Conservation (phyloP, 257 asterid genomes). For the Nicotiana noctiflora region DNA sequence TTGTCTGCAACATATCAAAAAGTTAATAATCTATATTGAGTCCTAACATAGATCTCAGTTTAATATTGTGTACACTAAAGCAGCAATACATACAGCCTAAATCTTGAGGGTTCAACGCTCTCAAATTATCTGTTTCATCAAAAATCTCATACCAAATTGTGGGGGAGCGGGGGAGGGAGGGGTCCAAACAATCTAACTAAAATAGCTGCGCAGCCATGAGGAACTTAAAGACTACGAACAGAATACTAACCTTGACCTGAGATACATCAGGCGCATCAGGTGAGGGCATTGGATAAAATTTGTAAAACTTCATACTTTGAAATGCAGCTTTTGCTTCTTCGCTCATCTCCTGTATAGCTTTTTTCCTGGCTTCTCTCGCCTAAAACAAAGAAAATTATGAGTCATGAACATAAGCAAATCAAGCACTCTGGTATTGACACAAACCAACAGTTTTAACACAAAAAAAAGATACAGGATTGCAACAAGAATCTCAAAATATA, state of each 20-base stretch:
- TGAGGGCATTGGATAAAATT: conserved; percentile 76
- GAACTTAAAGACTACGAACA: background rate
- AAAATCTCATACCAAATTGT: background rate
- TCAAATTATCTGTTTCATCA: background rate
- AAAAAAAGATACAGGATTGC: background rate
- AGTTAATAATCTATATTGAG: background rate
- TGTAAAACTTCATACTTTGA: conserved; percentile 59
- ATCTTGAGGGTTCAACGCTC: background rate
- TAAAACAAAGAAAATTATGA: conserved; percentile 16
- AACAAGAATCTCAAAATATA: conserved; percentile 16
- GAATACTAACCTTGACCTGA: conserved; percentile 54
- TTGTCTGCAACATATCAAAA: background rate
- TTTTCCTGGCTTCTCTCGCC: conserved; percentile 88
- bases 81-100: background rate
- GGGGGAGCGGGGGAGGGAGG: background rate
- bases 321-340: conserved; percentile 57
- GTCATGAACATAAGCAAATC: conserved; percentile 9
- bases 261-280: conserved; percentile 79
- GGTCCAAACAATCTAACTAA: background rate
- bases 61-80: background rate
- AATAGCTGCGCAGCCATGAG: background rate
- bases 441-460: background rate
- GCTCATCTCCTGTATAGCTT: conserved; percentile 70
- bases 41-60: background rate
- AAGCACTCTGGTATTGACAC: background rate